Conservation (phyloP, 352 stramenopile genomes). For the Sclerospora graminicola region DNA sequence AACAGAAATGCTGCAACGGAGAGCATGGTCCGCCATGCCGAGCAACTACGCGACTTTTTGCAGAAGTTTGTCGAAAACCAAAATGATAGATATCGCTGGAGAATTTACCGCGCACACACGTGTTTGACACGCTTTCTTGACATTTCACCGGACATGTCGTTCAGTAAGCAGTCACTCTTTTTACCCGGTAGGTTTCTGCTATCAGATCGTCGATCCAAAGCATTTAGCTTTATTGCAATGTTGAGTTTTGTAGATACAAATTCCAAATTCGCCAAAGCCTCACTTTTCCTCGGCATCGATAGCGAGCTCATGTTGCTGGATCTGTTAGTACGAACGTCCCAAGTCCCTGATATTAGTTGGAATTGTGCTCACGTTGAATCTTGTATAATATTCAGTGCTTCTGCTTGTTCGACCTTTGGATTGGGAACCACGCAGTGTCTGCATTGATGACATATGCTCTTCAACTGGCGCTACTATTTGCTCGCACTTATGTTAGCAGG, state of each 20-base stretch:
- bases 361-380: too few relatives aligned
- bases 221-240: too few relatives aligned
- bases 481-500: slow-evolving; percentile 28
- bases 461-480: slow-evolving; percentile 28
- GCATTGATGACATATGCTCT: slow-evolving; percentile 59
- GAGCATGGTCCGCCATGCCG: slow-evolving; percentile 34
- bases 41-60: slow-evolving; percentile 62
- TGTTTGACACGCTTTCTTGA: too few relatives aligned
- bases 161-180: slow-evolving; percentile 54
- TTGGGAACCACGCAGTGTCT: too few relatives aligned
- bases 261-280: too few relatives aligned
- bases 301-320: slow-evolving; percentile 85
- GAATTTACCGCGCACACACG: slow-evolving; percentile 77
- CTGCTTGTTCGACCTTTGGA: slow-evolving; percentile 52
- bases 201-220: too few relatives aligned
- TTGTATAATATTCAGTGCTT: slow-evolving; percentile 38
- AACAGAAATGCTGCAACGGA: slow-evolving; percentile 22
- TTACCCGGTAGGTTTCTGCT: slow-evolving; percentile 75
- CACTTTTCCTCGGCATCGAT: too few relatives aligned
- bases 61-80: slow-evolving; percentile 81
- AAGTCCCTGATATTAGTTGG: not conserved
- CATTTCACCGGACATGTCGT: slow-evolving; percentile 62
- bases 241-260: too few relatives aligned
- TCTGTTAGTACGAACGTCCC: slow-evolving; percentile 45
- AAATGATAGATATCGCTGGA: slow-evolving; percentile 63